Evolutionary conservation across 2,329 filamentous ascomycete species (phyloP), one percentile per base, ranked within the genome.

Genomic region (Corinectria fuckeliana): DNA sequence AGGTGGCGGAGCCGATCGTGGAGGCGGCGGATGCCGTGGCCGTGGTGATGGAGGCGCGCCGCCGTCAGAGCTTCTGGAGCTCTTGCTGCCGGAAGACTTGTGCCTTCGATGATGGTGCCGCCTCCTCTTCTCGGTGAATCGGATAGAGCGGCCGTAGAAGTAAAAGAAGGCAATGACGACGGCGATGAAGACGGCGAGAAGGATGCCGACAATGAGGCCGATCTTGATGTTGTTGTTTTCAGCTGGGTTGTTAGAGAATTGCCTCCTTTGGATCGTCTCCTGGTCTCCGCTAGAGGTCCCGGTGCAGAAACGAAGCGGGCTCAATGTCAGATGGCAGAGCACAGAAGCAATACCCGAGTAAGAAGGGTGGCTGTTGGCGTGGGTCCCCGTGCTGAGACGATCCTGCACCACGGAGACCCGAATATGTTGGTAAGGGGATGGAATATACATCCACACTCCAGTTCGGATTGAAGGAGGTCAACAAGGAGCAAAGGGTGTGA

Each of bases 171-270:
- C 71, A 36, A 68, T 54, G 16, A 75, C 59, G 18, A 69, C 75
- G 14, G 74, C 66, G 55, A 82, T 53, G 56, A 81, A 81, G 18
- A 75, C 65, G 23, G 74, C 73, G 18, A 81, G 69, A 4, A 77
- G 68, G 38, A 82, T 68, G 57, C 76, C 79, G 42, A 82, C 75
- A 3, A 78, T 73, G 58, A 80, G 70, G 53, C 79, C 79, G 54
- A 80, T 81, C 30, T 75, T 78, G 51, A 74, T 71, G 64, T 80
- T 78, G 30, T 73, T 75, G 36, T 76, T 74, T 14, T 74, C 66
- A 44, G 63, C 51, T 5, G 68, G 62, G 41, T 69, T 66, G 30
- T 61, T 60, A 30, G 70, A 71, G 55, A 71, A 69, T 49, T 74
- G 72, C 14, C 70, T 67, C 47, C 61, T 63, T n/a, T 47, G 23